Percentiles rank a stretch among this genome's conserved stretches.
Evolutionary conservation across 2,329 filamentous ascomycete genomes (phyloP).

Genomic region (Magnaporthiopsis rhizophila): DNA sequence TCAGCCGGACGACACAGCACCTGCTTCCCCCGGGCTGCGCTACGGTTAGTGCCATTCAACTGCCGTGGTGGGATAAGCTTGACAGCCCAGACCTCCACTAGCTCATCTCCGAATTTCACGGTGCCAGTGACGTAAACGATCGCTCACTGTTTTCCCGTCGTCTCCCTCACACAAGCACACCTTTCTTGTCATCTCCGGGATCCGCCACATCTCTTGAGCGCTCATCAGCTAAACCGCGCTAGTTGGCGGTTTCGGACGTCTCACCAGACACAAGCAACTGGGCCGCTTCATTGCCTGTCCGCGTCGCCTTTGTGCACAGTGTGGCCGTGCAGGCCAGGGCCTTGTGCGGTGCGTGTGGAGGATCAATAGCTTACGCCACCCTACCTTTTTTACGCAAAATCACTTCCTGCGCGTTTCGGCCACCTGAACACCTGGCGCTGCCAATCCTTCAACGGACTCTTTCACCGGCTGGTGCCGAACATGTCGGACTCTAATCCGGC

Average conservation of each 20-base stretch:
- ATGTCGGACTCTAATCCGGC: constrained; percentile 8
- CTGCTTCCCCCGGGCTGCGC: neutral
- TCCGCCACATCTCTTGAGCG: neutral
- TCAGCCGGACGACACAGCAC: neutral
- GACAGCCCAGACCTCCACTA: neutral
- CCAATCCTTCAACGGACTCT: constrained; percentile 7
- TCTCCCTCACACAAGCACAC: neutral
- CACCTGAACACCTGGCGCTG: constrained; percentile 9
- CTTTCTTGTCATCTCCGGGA: neutral
- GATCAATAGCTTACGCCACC: neutral
- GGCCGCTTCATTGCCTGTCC: neutral
- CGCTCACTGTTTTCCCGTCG: neutral
- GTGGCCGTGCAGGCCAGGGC: neutral
- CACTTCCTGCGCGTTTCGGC: neutral
- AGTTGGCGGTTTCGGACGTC: neutral
- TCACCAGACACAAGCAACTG: neutral
- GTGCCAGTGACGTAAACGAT: neutral
- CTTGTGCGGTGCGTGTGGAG: neutral
- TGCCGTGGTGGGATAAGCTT: neutral
- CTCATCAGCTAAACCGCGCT: neutral
- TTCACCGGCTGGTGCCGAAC: constrained; percentile 7
- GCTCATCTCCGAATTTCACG: neutral
- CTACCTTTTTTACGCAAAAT: neutral
- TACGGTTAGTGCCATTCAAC: neutral
- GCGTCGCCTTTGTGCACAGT: neutral